These are phyloP conservation scores for Claviceps sp. DNA, from an alignment of 2,329 filamentous ascomycete species.

Conservation along the genomic window DNA sequence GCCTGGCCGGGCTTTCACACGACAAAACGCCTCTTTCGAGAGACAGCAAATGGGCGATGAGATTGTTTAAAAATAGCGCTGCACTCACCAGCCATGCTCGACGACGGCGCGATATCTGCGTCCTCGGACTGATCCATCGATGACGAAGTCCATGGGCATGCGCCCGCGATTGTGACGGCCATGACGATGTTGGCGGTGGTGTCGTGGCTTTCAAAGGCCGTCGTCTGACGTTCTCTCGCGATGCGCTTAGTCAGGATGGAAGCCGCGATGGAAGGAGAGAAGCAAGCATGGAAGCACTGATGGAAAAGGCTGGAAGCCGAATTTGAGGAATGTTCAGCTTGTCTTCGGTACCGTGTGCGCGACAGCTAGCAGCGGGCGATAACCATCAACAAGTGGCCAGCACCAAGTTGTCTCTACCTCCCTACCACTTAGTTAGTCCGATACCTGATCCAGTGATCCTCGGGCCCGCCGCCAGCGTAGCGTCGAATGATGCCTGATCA, in stretches of 20 bases:
- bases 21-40: neutral
- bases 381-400: neutral
- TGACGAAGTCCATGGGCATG: slow-evolving; percentile 1
- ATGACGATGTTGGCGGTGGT: slow-evolving; percentile 1
- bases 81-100: neutral
- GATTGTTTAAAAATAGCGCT: neutral
- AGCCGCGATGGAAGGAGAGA: slow-evolving; percentile 3
- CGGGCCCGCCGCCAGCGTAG: neutral
- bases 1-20: neutral
- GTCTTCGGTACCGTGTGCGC: neutral
- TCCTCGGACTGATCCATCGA: neutral
- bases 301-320: neutral
- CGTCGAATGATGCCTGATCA: neutral
- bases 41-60: neutral
- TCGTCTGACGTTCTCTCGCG: neutral
- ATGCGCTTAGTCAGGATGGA: slow-evolving; percentile 3
- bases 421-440: neutral
- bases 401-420: neutral
- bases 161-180: slow-evolving; percentile 3
- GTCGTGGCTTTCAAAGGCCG: neutral
- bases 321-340: neutral
- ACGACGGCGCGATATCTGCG: neutral
- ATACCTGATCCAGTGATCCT: neutral
- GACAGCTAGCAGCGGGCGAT: neutral
- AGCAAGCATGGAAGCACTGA: neutral